Percentiles rank a stretch among this genome's conserved stretches.
Evolutionary conservation across 2,329 filamentous ascomycete species (phyloP).

Genomic region (Trichoderma sp.): DNA sequence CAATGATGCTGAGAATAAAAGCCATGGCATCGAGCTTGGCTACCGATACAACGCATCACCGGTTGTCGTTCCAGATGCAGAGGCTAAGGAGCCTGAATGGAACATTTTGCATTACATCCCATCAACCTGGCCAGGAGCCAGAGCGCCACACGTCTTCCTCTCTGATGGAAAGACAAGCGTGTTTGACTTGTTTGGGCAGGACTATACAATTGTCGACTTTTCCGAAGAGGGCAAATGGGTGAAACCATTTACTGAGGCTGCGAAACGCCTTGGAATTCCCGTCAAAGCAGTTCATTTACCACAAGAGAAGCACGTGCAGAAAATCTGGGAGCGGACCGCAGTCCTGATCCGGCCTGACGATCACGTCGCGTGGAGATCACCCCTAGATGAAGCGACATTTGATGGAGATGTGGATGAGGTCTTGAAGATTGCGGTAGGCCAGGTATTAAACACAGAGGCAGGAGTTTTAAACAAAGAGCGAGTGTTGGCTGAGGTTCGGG

Average conservation of each 20-base stretch:
- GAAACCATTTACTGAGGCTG: not conserved
- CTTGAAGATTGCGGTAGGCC: not conserved
- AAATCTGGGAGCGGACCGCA: not conserved
- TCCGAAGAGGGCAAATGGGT: not conserved
- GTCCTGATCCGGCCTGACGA: not conserved
- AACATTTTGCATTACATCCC: not conserved
- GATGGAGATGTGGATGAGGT: not conserved
- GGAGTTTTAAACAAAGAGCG: not conserved
- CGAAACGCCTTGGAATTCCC: not conserved
- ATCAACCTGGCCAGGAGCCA: constrained; percentile 9
- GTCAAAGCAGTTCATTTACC: not conserved
- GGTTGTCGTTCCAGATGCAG: not conserved
- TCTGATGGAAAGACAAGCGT: constrained; percentile 6
- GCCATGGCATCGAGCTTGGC: constrained; percentile 30
- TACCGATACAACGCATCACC: constrained; percentile 24
- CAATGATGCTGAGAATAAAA: constrained; percentile 29
- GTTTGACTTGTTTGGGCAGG: constrained; percentile 6
- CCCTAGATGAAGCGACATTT: not conserved
- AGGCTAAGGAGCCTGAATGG: not conserved
- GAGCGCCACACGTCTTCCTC: not conserved
- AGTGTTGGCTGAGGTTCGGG: not conserved
- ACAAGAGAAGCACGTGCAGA: not conserved
- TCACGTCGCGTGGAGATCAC: not conserved
- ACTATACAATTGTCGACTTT: constrained; percentile 9
- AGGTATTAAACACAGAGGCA: not conserved